Conservation (phyloP, 306 rosid species). For the Ochetophila trinervis region DNA sequence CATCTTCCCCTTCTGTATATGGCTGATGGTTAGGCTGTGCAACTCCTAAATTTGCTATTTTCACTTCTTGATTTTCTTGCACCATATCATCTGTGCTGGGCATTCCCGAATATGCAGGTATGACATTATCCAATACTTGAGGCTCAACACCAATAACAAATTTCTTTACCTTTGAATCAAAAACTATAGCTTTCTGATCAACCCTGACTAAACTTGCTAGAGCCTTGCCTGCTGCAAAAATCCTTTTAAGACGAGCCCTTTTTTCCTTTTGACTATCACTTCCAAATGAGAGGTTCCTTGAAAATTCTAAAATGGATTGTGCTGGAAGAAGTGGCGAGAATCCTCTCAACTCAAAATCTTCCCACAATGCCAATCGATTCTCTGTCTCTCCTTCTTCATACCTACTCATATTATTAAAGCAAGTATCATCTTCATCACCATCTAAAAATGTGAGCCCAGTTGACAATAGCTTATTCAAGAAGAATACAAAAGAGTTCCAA, state of each 20-base stretch:
- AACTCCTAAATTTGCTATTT: slow-evolving; percentile 31
- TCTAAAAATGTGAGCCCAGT: slow-evolving; percentile 46
- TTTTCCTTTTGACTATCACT: slow-evolving; percentile 72
- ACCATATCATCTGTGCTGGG: slow-evolving; percentile 31
- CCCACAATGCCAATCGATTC: slow-evolving; percentile 86
- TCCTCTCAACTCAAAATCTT: slow-evolving; percentile 93
- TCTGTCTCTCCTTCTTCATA: slow-evolving; percentile 94
- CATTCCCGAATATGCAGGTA: slow-evolving; percentile 34
- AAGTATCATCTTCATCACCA: slow-evolving; percentile 72
- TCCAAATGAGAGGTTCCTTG: slow-evolving; percentile 73
- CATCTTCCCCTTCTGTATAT: slow-evolving; percentile 70
- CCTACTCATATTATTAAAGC: slow-evolving; percentile 79
- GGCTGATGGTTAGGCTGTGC: slow-evolving; percentile 38
- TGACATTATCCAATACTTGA: slow-evolving; percentile 39
- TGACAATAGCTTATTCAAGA: slow-evolving; percentile 69
- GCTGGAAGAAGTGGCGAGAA: slow-evolving; percentile 91
- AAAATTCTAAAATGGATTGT: slow-evolving; percentile 83
- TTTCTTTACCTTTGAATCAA: slow-evolving; percentile 58
- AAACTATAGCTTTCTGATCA: slow-evolving; percentile 57
- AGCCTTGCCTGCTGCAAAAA: slow-evolving; percentile 86
- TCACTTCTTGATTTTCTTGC: slow-evolving; percentile 45
- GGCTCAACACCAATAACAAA: slow-evolving; percentile 64
- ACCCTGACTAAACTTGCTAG: slow-evolving; percentile 63
- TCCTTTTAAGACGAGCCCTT: slow-evolving; percentile 64
- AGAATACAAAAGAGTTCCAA: slow-evolving; percentile 66